Percentiles rank a stretch among this genome's conserved stretches.
Evolutionary conservation across 2,329 filamentous ascomycete species (phyloP).

Genomic region (Capronia americana): DNA sequence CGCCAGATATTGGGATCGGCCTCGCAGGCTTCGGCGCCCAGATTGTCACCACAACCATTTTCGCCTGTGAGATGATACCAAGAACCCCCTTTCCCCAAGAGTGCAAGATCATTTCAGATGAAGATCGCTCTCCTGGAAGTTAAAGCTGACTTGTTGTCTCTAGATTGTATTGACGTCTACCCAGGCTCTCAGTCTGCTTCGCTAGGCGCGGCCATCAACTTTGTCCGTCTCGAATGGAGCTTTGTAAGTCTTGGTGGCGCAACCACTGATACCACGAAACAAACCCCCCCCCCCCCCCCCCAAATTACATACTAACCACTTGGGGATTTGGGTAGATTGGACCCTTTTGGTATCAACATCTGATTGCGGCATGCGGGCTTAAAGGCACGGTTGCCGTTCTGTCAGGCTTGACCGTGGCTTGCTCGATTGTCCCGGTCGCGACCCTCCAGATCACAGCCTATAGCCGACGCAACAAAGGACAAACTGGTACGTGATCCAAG

Average conservation of each 20-base stretch:
- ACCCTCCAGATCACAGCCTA: constrained; percentile 1
- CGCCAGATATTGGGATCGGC: constrained; percentile 7
- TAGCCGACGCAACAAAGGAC: too few species aligned
- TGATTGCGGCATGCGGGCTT: neutral
- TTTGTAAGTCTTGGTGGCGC: constrained; percentile 6
- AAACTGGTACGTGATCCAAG: too few species aligned
- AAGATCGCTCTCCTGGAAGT: too few species aligned
- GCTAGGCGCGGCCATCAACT: constrained; percentile 7
- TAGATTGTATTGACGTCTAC: too few species aligned
- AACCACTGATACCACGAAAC: too few species aligned
- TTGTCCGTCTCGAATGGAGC: neutral
- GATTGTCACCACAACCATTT: constrained; percentile 2
- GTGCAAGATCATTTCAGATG: too few species aligned
- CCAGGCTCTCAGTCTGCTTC: neutral
- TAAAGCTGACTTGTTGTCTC: too few species aligned
- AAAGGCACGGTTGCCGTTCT: constrained; percentile 1
- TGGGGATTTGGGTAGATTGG: neutral
- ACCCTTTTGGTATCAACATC: constrained; percentile 7
- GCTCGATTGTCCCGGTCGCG: constrained; percentile 7
- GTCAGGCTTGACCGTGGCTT: constrained; percentile 6
- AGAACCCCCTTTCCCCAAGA: too few species aligned
- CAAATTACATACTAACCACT: too few species aligned
- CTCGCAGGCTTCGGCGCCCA: constrained; percentile 7
- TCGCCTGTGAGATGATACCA: constrained; percentile 8
- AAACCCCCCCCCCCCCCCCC: too few species aligned